phyloP scores from a whole-genome alignment of 345 rosid genomes.

The Citrus sp. region DNA sequence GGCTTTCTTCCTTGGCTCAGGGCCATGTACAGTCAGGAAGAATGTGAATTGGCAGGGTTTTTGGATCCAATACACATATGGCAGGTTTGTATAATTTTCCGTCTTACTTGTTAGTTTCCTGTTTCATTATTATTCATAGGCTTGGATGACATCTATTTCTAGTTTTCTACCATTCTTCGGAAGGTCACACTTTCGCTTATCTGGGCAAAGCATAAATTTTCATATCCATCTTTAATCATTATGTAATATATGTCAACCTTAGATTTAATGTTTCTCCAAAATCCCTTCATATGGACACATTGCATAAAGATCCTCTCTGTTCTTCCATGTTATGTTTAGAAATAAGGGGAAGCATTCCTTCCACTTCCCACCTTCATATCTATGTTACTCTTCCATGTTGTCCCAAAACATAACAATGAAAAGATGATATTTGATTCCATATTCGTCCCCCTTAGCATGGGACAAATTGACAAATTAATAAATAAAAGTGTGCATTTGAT shows the following conservation, averaged over 20 bases:
- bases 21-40: constrained; percentile 68
- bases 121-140: background rate
- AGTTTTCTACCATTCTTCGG: background rate
- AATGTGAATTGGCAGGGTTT: constrained; percentile 75
- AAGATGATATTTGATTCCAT: background rate
- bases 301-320: background rate
- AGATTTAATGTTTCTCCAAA: background rate
- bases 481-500: background rate
- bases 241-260: background rate
- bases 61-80: constrained; percentile 80
- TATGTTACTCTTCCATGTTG: background rate
- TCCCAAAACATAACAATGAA: background rate
- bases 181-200: background rate
- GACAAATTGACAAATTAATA: background rate
- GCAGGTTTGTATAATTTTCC: constrained; percentile 64
- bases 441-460: background rate
- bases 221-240: background rate
- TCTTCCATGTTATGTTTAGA: background rate
- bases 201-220: background rate
- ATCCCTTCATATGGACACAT: background rate
- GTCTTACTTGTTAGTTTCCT: constrained; percentile 6
- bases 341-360: background rate
- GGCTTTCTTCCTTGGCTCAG: constrained; percentile 79
- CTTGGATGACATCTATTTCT: background rate
- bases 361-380: background rate